These are phyloP conservation scores for Marasmius oreades DNA, from an alignment of 1,284 basidiomycete genomes.

Conservation along the genomic window DNA sequence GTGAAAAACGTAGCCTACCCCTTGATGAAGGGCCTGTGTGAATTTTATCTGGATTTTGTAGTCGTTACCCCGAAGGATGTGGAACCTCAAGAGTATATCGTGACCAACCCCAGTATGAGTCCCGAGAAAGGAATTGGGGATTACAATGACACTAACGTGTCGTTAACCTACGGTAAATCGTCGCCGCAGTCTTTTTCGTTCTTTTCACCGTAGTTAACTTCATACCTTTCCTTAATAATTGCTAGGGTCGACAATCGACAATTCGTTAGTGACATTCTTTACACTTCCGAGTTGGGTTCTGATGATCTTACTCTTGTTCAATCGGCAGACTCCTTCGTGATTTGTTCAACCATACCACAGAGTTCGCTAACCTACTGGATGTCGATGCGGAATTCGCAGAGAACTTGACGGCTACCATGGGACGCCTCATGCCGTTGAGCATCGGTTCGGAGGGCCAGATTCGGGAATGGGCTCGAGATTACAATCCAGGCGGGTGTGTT, in stretches of 20 bases:
- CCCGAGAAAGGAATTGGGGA: slow-evolving; percentile 17
- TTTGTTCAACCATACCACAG: slow-evolving; percentile 17
- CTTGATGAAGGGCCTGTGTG: slow-evolving; percentile 17
- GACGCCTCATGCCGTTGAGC: slow-evolving; percentile 16
- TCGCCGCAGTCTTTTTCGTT: not conserved
- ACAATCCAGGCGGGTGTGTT: slow-evolving; percentile 8
- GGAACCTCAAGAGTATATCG: slow-evolving; percentile 13
- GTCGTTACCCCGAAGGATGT: slow-evolving; percentile 13
- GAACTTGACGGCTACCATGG: slow-evolving; percentile 13
- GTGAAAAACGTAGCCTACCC: slow-evolving; percentile 17
- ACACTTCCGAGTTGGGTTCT: not conserved
- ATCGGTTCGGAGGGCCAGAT: slow-evolving; percentile 18
- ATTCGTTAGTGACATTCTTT: slow-evolving; percentile 9
- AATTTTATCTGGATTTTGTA: slow-evolving; percentile 19
- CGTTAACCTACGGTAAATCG: slow-evolving; percentile 14
- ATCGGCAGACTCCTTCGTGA: slow-evolving; percentile 15
- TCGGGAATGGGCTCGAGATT: slow-evolving; percentile 17
- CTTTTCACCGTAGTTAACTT: not conserved
- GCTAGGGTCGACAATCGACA: slow-evolving; percentile 19
- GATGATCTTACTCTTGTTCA: not conserved
- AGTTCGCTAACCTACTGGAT: slow-evolving; percentile 14
- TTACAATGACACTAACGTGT: slow-evolving; percentile 16
- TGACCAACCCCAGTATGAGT: slow-evolving; percentile 20
- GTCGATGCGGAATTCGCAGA: slow-evolving; percentile 16
- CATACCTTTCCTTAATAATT: not conserved